A percentile compares a stretch with the other conserved stretches of the same genome.
Conservation (phyloP, 1,284 basidiomycete species). For the Pulchroboletus neoregius region DNA sequence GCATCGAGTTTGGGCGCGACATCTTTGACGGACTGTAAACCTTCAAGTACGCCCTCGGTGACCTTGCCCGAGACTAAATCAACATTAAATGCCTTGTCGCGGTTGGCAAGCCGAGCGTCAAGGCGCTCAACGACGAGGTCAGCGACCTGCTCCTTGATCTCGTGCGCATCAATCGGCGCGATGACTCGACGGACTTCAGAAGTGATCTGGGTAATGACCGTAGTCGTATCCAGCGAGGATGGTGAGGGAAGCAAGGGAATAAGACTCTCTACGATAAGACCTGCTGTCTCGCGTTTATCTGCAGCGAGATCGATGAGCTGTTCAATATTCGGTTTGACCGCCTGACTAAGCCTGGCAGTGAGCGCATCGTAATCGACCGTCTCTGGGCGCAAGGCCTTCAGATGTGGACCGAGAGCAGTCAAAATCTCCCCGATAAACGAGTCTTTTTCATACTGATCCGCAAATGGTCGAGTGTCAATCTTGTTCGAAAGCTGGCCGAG, state of each 20-base stretch:
- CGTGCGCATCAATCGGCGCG: conserved; percentile 72
- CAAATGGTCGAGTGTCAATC: conserved; percentile 46
- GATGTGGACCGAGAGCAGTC: conserved; percentile 54
- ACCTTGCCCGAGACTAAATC: conserved; percentile 57
- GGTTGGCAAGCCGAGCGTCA: conserved; percentile 70
- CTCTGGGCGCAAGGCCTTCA: conserved; percentile 56
- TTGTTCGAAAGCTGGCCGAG: conserved; percentile 59
- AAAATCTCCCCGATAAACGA: conserved; percentile 57
- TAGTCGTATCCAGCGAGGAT: conserved; percentile 50
- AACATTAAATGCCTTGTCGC: conserved; percentile 64
- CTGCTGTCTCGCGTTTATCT: conserved; percentile 80
- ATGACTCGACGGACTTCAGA: conserved; percentile 66
- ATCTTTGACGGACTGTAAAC: conserved; percentile 46
- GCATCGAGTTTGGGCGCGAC: conserved; percentile 38
- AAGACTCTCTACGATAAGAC: conserved; percentile 71
- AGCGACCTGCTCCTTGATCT: conserved; percentile 81
- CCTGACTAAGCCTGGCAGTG: conserved; percentile 69
- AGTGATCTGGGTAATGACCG: conserved; percentile 54
- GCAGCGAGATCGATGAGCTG: conserved; percentile 83
- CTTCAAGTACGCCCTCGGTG: conserved; percentile 46
- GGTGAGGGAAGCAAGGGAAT: conserved; percentile 56
- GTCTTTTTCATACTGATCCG: conserved; percentile 46
- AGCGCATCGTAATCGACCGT: conserved; percentile 73
- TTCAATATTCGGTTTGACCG: conserved; percentile 81
- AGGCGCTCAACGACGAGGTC: conserved; percentile 80